These are phyloP conservation scores for Backusella macrospora DNA, from an alignment of 192 early-diverging fungal genomes.

Conservation along the genomic window DNA sequence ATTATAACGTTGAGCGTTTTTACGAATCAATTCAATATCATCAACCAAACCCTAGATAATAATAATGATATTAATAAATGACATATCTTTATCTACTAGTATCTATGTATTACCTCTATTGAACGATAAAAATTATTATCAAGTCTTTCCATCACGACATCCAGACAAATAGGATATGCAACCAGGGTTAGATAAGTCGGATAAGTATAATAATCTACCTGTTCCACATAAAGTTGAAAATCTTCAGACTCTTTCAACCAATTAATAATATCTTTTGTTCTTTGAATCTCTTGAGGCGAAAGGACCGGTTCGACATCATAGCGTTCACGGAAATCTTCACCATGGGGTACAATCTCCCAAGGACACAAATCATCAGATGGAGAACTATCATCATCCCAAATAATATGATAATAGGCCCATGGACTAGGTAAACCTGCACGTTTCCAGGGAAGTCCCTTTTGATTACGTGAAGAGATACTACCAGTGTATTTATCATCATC, in stretches of 20 bases:
- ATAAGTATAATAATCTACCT: constrained; percentile 64
- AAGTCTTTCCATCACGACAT: constrained; percentile 60
- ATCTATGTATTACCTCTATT: constrained; percentile 53
- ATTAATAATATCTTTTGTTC: constrained; percentile 48
- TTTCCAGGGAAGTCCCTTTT: constrained; percentile 46
- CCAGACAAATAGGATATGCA: constrained; percentile 74
- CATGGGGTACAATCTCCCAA: constrained; percentile 48
- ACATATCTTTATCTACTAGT: too few relatives aligned
- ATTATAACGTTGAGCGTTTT: constrained; percentile 72
- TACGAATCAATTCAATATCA: constrained; percentile 65
- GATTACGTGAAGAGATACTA: constrained; percentile 43
- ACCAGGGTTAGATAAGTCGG: constrained; percentile 64
- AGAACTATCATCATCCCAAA: constrained; percentile 42
- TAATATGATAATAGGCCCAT: constrained; percentile 55
- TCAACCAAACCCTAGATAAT: constrained; percentile 60
- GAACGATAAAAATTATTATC: constrained; percentile 64
- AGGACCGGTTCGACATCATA: constrained; percentile 21
- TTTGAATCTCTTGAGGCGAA: constrained; percentile 15
- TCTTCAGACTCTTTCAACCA: constrained; percentile 44
- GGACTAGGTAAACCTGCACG: constrained; percentile 44
- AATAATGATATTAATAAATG: not conserved
- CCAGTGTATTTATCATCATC: constrained; percentile 65
- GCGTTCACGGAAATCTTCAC: constrained; percentile 19
- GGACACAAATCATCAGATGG: constrained; percentile 44
- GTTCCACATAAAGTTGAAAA: constrained; percentile 60